These are phyloP conservation scores for Bipolaris cookei DNA, from an alignment of 2,329 filamentous ascomycete species.

Conservation along the genomic window DNA sequence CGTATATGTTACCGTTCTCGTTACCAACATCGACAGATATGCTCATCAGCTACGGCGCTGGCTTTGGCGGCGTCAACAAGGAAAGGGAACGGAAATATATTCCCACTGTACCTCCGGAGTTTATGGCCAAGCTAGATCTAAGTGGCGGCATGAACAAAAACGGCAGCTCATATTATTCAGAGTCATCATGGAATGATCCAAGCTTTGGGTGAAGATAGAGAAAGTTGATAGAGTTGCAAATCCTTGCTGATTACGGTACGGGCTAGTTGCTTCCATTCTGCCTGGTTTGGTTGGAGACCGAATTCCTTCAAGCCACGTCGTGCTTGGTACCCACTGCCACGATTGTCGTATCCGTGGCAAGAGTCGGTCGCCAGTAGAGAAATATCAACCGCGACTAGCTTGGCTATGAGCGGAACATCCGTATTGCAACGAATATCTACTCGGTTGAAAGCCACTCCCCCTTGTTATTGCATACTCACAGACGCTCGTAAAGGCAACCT, in stretches of 20 bases:
- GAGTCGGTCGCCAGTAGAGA: background rate
- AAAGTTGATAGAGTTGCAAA: background rate
- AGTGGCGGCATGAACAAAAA: conserved; percentile 48
- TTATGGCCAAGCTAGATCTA: conserved; percentile 83
- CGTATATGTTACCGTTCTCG: conserved; percentile 92
- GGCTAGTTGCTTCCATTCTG: conserved; percentile 11
- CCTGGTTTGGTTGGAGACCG: conserved; percentile 10
- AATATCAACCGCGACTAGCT: background rate
- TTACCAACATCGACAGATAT: conserved; percentile 96
- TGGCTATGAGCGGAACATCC: background rate
- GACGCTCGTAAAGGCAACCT: background rate
- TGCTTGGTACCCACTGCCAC: background rate
- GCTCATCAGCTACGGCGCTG: conserved; percentile 92
- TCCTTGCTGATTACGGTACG: conserved; percentile 12
- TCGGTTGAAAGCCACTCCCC: background rate
- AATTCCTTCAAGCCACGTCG: conserved; percentile 6
- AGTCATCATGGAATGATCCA: conserved; percentile 42
- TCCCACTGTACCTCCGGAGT: conserved; percentile 91
- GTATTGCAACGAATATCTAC: background rate
- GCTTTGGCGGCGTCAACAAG: conserved; percentile 89
- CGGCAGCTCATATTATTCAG: conserved; percentile 39
- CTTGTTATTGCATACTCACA: background rate
- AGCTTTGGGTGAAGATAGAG: conserved; percentile 40
- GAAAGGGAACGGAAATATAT: conserved; percentile 95
- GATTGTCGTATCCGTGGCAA: background rate